These are phyloP conservation scores for Chenopodium album DNA, from an alignment of 148 eudicot species.

Conservation along the genomic window DNA sequence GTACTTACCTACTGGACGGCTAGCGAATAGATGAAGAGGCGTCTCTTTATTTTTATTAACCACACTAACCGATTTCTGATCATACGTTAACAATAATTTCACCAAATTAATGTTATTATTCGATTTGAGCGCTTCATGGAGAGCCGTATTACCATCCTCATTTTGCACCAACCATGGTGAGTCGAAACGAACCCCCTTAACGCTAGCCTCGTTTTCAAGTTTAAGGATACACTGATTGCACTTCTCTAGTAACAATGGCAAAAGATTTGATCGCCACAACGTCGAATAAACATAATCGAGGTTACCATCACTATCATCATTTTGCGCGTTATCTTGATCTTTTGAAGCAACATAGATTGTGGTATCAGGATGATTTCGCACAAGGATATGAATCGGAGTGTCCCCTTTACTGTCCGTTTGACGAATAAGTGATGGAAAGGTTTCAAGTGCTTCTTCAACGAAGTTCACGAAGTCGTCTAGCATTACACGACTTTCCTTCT, in stretches of 20 bases:
- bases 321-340: neutral
- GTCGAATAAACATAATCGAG: neutral
- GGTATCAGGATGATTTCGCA: neutral
- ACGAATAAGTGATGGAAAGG: neutral
- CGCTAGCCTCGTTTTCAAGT: neutral
- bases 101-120: neutral
- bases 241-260: neutral
- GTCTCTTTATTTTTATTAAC: neutral
- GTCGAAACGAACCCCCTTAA: too few relatives aligned
- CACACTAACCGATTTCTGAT: neutral
- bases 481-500: neutral
- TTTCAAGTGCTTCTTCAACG: neutral
- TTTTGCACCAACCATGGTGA: neutral
- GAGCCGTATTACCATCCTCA: neutral
- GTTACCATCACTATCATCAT: too few relatives aligned
- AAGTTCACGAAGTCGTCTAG: neutral
- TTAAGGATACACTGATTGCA: neutral
- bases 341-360: neutral
- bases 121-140: neutral
- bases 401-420: neutral
- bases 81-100: neutral
- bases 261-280: neutral
- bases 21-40: neutral
- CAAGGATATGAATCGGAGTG: conserved; percentile 2
- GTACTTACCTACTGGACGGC: neutral